Conservation (phyloP, 169 alveolate species). For the Babesia gibsoni region DNA sequence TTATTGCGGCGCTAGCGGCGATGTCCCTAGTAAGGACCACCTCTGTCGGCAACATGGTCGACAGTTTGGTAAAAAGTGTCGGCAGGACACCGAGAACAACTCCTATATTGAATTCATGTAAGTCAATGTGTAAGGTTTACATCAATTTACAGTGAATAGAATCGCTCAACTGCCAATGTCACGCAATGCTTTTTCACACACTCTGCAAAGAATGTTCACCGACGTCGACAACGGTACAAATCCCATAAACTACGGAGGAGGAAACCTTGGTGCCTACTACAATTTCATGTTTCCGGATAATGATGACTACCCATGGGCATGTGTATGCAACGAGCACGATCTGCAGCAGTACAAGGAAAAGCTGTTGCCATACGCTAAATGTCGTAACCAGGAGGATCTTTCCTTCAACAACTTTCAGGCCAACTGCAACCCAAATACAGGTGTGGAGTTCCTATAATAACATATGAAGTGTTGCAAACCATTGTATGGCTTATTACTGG, state of each 20-base stretch:
- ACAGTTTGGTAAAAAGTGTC: neutral
- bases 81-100: no score
- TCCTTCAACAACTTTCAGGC: slow-evolving; percentile 69
- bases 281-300: slow-evolving; percentile 70
- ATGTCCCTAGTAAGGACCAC: neutral
- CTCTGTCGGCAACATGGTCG: slow-evolving; percentile 1
- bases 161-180: no score
- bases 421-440: slow-evolving; percentile 67
- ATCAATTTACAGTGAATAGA: no score
- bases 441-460: neutral
- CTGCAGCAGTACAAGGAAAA: slow-evolving; percentile 60
- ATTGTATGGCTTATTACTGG: no score
- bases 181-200: neutral
- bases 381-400: slow-evolving; percentile 73
- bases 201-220: slow-evolving; percentile 11
- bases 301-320: slow-evolving; percentile 82
- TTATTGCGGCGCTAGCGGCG: slow-evolving; percentile 2
- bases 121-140: no score
- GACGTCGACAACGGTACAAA: slow-evolving; percentile 49
- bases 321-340: slow-evolving; percentile 69
- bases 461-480: no score
- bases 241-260: slow-evolving; percentile 57
- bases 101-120: no score
- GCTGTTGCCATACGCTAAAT: slow-evolving; percentile 66
- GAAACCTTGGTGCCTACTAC: slow-evolving; percentile 67